Evolutionary conservation across 257 asterid genomes (phyloP).

Genomic region (Coffea canephora): DNA sequence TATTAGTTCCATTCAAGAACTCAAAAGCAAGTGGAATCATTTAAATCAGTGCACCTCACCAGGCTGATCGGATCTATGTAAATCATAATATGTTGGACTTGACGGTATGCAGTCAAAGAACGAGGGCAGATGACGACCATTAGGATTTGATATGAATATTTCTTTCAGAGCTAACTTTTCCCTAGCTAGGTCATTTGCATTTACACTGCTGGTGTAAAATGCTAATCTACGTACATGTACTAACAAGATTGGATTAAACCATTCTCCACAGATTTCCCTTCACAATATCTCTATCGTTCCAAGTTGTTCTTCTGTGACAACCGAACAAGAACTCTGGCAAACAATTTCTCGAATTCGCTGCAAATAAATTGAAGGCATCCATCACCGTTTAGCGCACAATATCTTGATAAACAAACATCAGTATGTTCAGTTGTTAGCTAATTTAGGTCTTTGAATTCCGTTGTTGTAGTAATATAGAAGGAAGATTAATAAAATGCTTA

Average conservation of each 20-base stretch:
- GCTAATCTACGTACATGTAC: neutral
- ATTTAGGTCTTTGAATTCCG: neutral
- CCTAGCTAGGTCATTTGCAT: neutral
- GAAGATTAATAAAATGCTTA: neutral
- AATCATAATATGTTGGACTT: neutral
- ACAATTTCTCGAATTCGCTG: neutral
- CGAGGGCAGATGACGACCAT: neutral
- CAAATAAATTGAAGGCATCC: neutral
- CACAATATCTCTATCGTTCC: neutral
- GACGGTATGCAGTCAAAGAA: neutral
- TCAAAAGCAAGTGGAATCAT: neutral
- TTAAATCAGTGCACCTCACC: neutral
- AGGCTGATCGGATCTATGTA: neutral
- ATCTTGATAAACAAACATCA: neutral
- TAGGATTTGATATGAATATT: neutral
- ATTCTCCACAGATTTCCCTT: neutral
- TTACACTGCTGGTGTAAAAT: neutral
- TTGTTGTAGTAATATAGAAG: no score
- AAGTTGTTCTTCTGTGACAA: neutral
- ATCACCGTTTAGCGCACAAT: neutral
- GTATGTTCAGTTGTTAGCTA: neutral
- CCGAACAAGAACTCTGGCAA: neutral
- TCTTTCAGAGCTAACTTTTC: neutral
- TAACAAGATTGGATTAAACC: neutral
- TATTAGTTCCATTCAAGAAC: slow-evolving; percentile 1